Evolutionary conservation across 768 basidiomycete species (phyloP), one percentile per base, ranked within the genome.

Genomic region (Cantharellus cinnabarinus): DNA sequence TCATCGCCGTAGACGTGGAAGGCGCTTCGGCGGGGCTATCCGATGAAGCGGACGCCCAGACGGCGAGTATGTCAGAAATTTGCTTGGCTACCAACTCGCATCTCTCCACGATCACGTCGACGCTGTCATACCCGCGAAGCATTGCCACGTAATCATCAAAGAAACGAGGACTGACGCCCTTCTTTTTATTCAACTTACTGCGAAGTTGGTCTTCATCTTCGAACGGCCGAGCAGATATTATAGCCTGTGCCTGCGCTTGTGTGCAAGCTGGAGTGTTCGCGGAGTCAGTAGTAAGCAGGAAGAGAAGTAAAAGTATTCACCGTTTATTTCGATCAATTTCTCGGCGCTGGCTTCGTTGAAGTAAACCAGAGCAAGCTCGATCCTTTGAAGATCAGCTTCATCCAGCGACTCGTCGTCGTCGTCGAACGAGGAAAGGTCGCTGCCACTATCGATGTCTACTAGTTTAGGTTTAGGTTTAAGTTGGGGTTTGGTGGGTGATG

Each of bases 71-170:
- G 29, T 76, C 69, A 42, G 79, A 78, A 50, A 99, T 77, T 59
- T 79, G 74, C 2, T 77, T 73, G 20, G 93, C 94, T 64, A 91
- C 89, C 58, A 75, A 72, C 70, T 97, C 91, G 69, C 94, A 98
- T 58, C 85, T 80, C 68, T 81, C 80, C 10, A 99, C 78, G 63
- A 97, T 82, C 62, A 75, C 79, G 68, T 99, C 95, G 59, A 98
- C 91, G 42, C 82, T 79, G 5, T 81, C 80, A 66, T 94, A 97
- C 4, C 85, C 88, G 59, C 77, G 72, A 67, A 97, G 83, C 64
- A 95, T 85, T 44, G 79, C 76, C 58, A 79, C 79, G 68, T 87
- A 91, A 63, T 93, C 89, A 66, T 94, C 89, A 67, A 98, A 89
- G 69, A 98, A 76, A 59, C 85, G 80, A 61, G 86, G 77, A 62